Conservation (phyloP, 164 flowering plant genomes). For the Vitis rotundifolia region DNA sequence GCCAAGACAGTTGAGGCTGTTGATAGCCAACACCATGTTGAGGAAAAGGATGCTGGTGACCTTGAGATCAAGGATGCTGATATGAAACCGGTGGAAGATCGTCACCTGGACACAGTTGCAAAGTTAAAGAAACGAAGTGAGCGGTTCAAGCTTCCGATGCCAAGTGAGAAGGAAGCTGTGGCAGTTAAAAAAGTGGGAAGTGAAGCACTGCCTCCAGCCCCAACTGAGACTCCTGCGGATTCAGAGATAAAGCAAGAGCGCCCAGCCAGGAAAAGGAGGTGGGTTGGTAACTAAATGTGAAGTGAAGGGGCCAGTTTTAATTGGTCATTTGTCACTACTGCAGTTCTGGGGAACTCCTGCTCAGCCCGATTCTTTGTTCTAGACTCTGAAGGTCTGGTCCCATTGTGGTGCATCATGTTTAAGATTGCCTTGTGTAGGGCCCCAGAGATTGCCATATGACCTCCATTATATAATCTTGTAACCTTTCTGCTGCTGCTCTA, state of each 20-base stretch:
- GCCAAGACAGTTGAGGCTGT: constrained; percentile 29
- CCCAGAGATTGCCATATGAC: constrained; percentile 6
- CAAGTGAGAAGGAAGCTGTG: constrained; percentile 71
- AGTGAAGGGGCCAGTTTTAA: neutral
- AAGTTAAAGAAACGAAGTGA: constrained; percentile 96
- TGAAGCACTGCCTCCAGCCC: constrained; percentile 48
- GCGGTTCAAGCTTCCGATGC: constrained; percentile 95
- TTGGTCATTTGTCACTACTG: neutral
- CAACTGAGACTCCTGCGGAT: constrained; percentile 41
- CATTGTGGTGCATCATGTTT: neutral
- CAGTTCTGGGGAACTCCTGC: constrained; percentile 1
- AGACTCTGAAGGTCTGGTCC: neutral
- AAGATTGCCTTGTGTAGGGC: neutral
- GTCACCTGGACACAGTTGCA: constrained; percentile 86
- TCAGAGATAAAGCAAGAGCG: constrained; percentile 83
- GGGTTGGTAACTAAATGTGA: constrained; percentile 57
- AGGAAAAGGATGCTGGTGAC: constrained; percentile 40
- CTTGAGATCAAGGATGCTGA: constrained; percentile 43
- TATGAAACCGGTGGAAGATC: constrained; percentile 45
- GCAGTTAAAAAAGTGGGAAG: constrained; percentile 54
- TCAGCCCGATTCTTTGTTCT: constrained; percentile 4
- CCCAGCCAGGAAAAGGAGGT: constrained; percentile 89
- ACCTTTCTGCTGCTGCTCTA: constrained; percentile 13
- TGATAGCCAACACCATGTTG: constrained; percentile 36
- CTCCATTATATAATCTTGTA: constrained; percentile 18